Conservation (phyloP, 208 protist genomes). For the Crithidia bombi region DNA sequence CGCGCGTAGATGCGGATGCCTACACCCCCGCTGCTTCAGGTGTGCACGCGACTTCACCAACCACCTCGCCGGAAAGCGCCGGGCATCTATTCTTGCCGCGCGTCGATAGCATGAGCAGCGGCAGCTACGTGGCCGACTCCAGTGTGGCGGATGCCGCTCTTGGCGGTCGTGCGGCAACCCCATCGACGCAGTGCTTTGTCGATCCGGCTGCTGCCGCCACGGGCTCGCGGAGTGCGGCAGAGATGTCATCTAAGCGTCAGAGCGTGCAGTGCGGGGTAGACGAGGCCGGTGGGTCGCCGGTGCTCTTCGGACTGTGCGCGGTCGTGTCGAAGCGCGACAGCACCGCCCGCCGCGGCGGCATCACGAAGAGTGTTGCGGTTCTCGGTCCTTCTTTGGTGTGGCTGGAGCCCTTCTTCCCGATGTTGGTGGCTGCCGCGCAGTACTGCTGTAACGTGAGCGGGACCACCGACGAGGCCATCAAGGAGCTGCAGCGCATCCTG, state of each 20-base stretch:
- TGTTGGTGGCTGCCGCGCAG: slow-evolving; percentile 67
- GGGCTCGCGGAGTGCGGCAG: not conserved
- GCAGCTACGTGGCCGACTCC: slow-evolving; percentile 6
- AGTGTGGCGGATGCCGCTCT: not conserved
- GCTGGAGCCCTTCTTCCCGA: slow-evolving; percentile 77
- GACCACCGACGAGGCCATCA: slow-evolving; percentile 48
- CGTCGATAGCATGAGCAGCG: slow-evolving; percentile 12
- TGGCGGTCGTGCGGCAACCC: not conserved
- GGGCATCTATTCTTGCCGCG: slow-evolving; percentile 26
- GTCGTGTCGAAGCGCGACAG: slow-evolving; percentile 74
- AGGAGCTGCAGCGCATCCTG: slow-evolving; percentile 57
- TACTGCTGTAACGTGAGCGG: slow-evolving; percentile 74
- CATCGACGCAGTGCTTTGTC: not conserved
- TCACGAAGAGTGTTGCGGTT: slow-evolving; percentile 81
- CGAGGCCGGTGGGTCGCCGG: slow-evolving; percentile 6
- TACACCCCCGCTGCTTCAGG: not conserved
- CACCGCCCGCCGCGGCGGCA: slow-evolving; percentile 64
- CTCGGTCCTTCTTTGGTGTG: slow-evolving; percentile 68
- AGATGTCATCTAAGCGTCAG: not conserved
- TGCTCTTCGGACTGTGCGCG: slow-evolving; percentile 72
- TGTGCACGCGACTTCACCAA: not conserved
- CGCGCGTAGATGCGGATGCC: not conserved
- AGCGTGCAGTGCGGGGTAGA: not conserved
- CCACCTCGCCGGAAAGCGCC: slow-evolving; percentile 9
- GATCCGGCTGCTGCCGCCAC: not conserved